Conservation (phyloP, 192 early-diverging fungal species). For the Chytriomyces sp. region DNA sequence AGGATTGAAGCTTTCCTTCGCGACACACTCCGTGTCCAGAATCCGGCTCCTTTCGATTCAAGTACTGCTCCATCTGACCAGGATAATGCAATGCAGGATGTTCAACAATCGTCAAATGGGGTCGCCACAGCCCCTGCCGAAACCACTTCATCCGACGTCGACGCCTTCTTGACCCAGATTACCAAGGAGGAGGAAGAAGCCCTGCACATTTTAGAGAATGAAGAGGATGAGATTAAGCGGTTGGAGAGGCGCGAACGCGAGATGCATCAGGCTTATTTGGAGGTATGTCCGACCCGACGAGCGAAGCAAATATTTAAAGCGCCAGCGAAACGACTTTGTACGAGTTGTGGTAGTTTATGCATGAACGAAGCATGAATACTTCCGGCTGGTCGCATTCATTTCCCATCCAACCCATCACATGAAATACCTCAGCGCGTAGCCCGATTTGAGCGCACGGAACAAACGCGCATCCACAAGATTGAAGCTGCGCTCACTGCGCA, state of each 20-base stretch:
- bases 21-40: too few relatives aligned
- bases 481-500: slow-evolving; percentile 37
- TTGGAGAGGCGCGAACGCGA: slow-evolving; percentile 46
- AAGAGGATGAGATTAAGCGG: slow-evolving; percentile 56
- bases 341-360: too few relatives aligned
- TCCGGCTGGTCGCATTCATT: slow-evolving; percentile 1
- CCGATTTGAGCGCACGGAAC: slow-evolving; percentile 67
- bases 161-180: slow-evolving; percentile 14
- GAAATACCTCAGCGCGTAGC: slow-evolving; percentile 54
- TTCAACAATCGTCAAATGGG: neutral
- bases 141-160: neutral
- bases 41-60: too few relatives aligned
- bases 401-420: neutral
- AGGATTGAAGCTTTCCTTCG: neutral
- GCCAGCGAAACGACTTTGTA: too few relatives aligned
- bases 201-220: slow-evolving; percentile 34
- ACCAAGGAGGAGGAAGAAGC: neutral
- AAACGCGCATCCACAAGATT: slow-evolving; percentile 28
- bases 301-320: neutral
- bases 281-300: too few relatives aligned
- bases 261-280: slow-evolving; percentile 42
- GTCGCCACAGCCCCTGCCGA: neutral
- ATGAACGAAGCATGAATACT: too few relatives aligned
- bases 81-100: neutral
- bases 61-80: too few relatives aligned